Evolutionary conservation across 1,139 yeast species (phyloP), one percentile per base, ranked within the genome.

Genomic region (Blastobotrys aristatus): DNA sequence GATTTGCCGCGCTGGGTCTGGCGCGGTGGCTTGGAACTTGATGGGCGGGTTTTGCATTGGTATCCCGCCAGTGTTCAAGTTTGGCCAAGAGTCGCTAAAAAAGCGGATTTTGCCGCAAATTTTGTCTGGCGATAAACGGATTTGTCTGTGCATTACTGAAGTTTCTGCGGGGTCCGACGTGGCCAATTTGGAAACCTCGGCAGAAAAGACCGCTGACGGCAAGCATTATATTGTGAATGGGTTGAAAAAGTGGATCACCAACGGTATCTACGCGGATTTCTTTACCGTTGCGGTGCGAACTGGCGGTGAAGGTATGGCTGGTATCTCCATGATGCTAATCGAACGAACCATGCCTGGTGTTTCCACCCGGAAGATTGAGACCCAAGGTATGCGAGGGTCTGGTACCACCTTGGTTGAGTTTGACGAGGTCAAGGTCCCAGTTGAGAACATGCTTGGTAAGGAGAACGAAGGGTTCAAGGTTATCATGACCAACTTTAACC

Each of bases 241-340:
- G 43, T 64, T 59, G 55, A 70, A 70, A 64, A 70, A 70, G 60
- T 70, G 74, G 74, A 70, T 70, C 62, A 70, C 75, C 54, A 71
- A 69, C 53, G 73, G 73, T 47, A 54, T 69, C 44, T 70, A 64
- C 63, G 64, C 73, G 31, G 74, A 70, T 58, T 70, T 63, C 62
- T 70, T 71, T 59, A 60, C 69, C 31, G 73, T 69, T 7, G 75
- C 75, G n/a, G 74, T 70, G 40, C 70, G 75, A 48, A 70, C 75
- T 27, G 75, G 75, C 37, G 64, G 63, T 20, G 61, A 58, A 3
- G 71, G 71, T 43, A 69, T 67, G 72, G 57, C 55, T 42, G 75
- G 75, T 36, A 61, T 70, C 50, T 71, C 75, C 32, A 63, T 70
- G 57, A 59, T 70, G 48, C 62, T 71, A 32, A 53, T 70, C 48